These are phyloP conservation scores for Buddleja alternifolia DNA, from an alignment of 257 asterid genomes.

Conservation along the genomic window DNA sequence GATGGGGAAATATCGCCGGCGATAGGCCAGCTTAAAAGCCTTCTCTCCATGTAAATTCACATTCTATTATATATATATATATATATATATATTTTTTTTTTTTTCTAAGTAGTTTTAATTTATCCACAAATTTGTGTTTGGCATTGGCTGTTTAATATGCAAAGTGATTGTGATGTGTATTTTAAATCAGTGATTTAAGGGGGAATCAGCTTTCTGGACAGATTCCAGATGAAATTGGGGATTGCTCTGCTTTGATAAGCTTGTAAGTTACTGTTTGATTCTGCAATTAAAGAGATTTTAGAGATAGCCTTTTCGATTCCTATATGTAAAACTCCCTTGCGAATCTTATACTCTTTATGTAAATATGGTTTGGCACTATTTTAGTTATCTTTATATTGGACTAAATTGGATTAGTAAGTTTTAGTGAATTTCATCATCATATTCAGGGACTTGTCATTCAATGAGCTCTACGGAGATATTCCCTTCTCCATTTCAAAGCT, in stretches of 20 bases:
- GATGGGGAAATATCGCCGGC: conserved; percentile 96
- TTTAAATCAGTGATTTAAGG: conserved; percentile 64
- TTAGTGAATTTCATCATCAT: background rate
- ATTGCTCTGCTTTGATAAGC: conserved; percentile 70
- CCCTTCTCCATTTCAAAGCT: conserved; percentile 94
- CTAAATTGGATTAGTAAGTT: background rate
- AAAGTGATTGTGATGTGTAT: background rate
- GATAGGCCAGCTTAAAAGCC: conserved; percentile 73
- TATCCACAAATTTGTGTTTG: background rate
- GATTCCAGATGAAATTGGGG: conserved; percentile 98
- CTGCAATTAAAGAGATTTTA: background rate
- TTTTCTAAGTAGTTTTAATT: too few relatives aligned
- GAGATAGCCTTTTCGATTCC: background rate
- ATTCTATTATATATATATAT: too few relatives aligned
- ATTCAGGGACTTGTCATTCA: conserved; percentile 89
- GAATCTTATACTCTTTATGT: background rate
- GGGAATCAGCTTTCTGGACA: conserved; percentile 85
- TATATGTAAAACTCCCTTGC: background rate
- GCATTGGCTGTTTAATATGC: background rate
- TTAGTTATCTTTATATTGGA: background rate
- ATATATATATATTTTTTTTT: background rate
- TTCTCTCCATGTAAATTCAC: conserved; percentile 61
- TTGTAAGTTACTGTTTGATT: conserved; percentile 42
- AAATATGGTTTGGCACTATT: background rate
- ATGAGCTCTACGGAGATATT: conserved; percentile 85